Percentiles rank a stretch among this genome's conserved stretches.
phyloP scores from a whole-genome alignment of 352 stramenopile genomes.

The Blastocystis sp. region DNA sequence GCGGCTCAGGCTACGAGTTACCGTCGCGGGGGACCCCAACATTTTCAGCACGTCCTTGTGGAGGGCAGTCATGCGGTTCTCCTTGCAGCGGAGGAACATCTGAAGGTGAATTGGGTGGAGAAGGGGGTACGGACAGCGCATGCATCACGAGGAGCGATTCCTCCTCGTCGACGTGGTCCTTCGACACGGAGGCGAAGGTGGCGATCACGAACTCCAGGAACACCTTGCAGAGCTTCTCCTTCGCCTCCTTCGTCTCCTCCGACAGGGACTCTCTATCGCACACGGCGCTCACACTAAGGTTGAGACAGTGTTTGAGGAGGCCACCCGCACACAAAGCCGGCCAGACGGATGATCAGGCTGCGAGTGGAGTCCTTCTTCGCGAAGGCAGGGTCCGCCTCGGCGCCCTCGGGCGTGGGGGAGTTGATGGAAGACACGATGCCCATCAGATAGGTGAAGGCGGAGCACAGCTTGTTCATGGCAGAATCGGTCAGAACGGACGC shows the following conservation, averaged over 20 bases:
- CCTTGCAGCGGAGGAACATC: constrained; percentile 55
- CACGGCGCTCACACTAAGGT: neutral
- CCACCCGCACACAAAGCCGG: constrained; percentile 31
- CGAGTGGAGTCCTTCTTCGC: constrained; percentile 10
- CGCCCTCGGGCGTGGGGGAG: neutral
- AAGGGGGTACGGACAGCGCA: constrained; percentile 14
- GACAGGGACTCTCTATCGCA: neutral
- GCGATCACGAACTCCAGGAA: constrained; percentile 16
- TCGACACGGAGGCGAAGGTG: constrained; percentile 13
- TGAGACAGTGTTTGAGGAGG: neutral
- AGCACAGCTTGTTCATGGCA: constrained; percentile 24
- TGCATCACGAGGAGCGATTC: constrained; percentile 52
- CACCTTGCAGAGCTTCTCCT: neutral
- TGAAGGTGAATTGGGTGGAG: neutral
- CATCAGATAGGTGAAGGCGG: neutral
- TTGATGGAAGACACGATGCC: neutral
- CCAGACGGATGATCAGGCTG: constrained; percentile 3
- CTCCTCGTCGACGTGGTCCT: constrained; percentile 43
- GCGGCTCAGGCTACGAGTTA: constrained; percentile 23
- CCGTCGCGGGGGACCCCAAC: neutral
- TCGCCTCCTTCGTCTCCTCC: neutral
- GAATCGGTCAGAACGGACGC: too few relatives aligned
- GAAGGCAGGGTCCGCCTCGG: neutral
- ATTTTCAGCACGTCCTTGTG: constrained; percentile 20
- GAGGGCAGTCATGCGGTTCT: constrained; percentile 24